phyloP scores from a whole-genome alignment of 164 flowering plant genomes.

The Platanus orientalis region DNA sequence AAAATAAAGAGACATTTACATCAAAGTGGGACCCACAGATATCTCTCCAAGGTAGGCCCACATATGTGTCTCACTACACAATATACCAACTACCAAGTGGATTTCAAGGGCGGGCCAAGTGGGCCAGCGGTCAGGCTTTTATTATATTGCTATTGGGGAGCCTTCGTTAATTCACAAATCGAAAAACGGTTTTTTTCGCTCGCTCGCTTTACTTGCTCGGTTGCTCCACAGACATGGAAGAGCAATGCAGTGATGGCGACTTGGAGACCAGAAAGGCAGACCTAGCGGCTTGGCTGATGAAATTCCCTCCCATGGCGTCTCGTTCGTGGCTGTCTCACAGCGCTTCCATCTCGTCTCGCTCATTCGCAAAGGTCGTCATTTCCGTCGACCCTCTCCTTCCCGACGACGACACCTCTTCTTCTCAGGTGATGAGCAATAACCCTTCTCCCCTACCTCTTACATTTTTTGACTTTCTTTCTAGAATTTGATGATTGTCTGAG shows the following conservation, averaged over 20 bases:
- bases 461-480: not conserved
- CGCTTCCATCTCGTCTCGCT: slow-evolving; percentile 18
- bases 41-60: no score
- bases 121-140: no score
- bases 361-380: slow-evolving; percentile 46
- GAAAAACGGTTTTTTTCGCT: not conserved
- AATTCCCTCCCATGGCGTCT: slow-evolving; percentile 45
- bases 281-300: slow-evolving; percentile 47
- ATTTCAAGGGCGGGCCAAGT: no score
- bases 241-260: not conserved
- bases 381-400: slow-evolving; percentile 47
- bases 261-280: slow-evolving; percentile 35
- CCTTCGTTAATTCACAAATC: no score
- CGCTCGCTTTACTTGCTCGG: no score
- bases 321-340: slow-evolving; percentile 11
- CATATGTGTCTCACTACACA: no score
- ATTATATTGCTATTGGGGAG: no score
- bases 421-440: not conserved
- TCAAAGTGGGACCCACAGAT: no score
- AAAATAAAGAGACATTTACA: no score
- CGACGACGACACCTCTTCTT: slow-evolving; percentile 20
- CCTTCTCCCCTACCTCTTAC: not conserved
- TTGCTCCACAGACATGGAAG: no score
- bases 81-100: no score
- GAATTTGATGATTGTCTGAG: slow-evolving; percentile 1